Evolutionary conservation across 2,329 filamentous ascomycete species (phyloP), one percentile per base, ranked within the genome.

Genomic region (Colletotrichum musae): DNA sequence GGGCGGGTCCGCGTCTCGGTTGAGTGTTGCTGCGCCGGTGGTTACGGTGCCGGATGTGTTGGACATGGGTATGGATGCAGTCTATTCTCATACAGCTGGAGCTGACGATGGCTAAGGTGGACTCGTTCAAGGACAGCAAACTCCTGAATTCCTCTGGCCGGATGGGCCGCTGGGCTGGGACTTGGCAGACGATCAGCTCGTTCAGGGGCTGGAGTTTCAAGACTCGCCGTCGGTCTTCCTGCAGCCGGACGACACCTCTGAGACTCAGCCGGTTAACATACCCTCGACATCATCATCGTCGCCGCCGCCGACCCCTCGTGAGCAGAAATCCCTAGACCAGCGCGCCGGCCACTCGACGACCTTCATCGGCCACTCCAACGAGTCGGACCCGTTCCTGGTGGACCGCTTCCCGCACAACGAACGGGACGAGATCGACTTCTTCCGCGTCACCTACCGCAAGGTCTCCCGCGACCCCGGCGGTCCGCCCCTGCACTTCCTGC

Each of bases 401-500:
- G 63, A 80, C 71, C 43, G 75, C 70, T 52, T 76, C 72, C 72
- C 75, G 71, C 72, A 74, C 66, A 50, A 70, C 63, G 56, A 73
- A 15, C 61, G 68, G 2, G 78, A 80, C 45, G 70, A 78, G 48
- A 56, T 79, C 18, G 72, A 75, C 70, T 79, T 79, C 71, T 74
- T 72, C 65, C 58, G 63, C 16, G 73, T 74, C 28, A 71, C 71
- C 2, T 74, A 74, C 53, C 71, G 72, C n/a, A 72, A 62, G 26
- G 36, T 67, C 3, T 18, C 48, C 4, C 12, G 16, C 26, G 18
- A 39, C 24, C 26, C 41, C 18, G 62, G 41, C 45, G 21, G 21
- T 24, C 51, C 15, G n/a, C 66, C 72, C 6, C 52, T 71, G 15
- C 72, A 73, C 43, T 69, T 73, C 26, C 28, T 72, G 4, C 69